Percentiles rank a stretch among this genome's conserved stretches.
Conservation (phyloP, 495 filamentous ascomycete genomes). For the Chaetomidium leptoderma region DNA sequence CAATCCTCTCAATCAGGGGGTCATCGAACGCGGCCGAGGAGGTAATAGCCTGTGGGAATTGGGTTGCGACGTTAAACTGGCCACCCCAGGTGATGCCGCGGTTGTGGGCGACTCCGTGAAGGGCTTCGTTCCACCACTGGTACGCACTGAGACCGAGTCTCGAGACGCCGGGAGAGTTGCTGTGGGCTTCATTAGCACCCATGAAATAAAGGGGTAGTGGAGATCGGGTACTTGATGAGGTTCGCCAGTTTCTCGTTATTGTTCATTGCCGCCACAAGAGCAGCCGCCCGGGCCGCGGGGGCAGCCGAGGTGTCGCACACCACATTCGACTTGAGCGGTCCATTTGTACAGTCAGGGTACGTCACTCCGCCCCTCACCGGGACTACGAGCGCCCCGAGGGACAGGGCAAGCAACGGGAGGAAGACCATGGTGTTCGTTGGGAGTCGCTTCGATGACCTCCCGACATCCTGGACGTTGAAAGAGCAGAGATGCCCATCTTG, state of each 20-base stretch:
- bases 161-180: conserved; percentile 35
- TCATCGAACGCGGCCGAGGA: conserved; percentile 48
- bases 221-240: conserved; percentile 36
- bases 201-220: too few relatives aligned
- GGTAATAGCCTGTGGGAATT: conserved; percentile 45
- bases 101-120: conserved; percentile 44
- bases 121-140: conserved; percentile 52
- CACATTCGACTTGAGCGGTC: conserved; percentile 33
- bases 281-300: conserved; percentile 31
- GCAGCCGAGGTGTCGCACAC: conserved; percentile 24
- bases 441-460: too few relatives aligned
- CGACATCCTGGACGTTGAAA: too few relatives aligned
- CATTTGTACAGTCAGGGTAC: conserved; percentile 34
- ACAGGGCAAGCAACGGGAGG: not conserved
- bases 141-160: conserved; percentile 44
- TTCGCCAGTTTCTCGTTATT: conserved; percentile 42
- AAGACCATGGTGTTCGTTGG: not conserved
- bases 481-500: not conserved
- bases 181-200: not conserved
- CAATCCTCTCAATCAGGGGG: conserved; percentile 40
- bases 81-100: conserved; percentile 35
- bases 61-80: conserved; percentile 43
- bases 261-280: conserved; percentile 40
- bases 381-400: not conserved
- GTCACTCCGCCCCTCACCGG: conserved; percentile 13